phyloP scores from a whole-genome alignment of 306 rosid species.

The Rosa lucieae region DNA sequence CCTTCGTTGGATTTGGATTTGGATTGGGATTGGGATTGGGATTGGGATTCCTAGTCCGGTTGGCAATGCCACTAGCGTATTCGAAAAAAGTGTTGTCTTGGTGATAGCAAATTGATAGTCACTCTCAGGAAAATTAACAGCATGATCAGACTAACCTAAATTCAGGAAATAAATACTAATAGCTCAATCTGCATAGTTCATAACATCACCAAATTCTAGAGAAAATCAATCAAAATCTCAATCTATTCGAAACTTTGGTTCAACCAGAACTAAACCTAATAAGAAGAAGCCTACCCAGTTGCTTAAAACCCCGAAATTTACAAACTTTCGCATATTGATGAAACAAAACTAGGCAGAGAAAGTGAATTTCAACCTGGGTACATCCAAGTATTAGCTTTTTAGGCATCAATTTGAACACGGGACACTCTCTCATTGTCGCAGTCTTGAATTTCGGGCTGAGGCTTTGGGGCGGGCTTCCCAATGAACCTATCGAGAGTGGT shows the following conservation, averaged over 20 bases:
- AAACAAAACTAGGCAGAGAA: not conserved
- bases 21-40: not conserved
- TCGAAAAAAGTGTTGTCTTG: too few species aligned
- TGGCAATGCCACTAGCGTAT: too few species aligned
- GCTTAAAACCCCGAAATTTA: not conserved
- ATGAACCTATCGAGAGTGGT: constrained; percentile 53
- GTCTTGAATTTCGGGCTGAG: not conserved
- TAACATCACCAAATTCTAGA: not conserved
- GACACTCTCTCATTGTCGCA: constrained; percentile 21
- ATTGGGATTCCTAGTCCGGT: not conserved
- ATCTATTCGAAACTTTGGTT: not conserved
- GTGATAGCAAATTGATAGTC: too few species aligned
- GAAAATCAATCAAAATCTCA: constrained; percentile 3
- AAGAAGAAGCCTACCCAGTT: not conserved
- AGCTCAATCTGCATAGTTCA: not conserved
- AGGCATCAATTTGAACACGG: constrained; percentile 50
- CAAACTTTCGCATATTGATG: not conserved
- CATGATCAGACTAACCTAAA: too few species aligned
- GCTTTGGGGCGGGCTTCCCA: not conserved
- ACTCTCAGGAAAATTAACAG: too few species aligned
- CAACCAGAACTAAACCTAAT: not conserved
- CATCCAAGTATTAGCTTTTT: constrained; percentile 86
- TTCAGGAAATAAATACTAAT: too few species aligned
- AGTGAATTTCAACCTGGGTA: constrained; percentile 59
- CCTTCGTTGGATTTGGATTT: not conserved